Evolutionary conservation across 306 rosid species (phyloP), one percentile per base, ranked within the genome.

Genomic region (Ceratonia siliqua): DNA sequence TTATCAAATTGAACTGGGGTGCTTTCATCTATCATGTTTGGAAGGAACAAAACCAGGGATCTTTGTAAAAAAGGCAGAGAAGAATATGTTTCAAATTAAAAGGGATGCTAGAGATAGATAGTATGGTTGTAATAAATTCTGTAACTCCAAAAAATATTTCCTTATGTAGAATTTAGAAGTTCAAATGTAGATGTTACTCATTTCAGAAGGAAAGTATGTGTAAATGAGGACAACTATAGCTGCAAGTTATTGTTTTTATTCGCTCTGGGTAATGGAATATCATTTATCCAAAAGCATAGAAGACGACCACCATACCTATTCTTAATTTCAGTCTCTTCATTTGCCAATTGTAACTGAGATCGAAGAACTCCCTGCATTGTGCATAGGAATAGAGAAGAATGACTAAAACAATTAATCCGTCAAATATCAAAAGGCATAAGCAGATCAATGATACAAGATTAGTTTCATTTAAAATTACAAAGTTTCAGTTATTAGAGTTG

Each of bases 301-400:
- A 24, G 5, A 62, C 30, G 39, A 82, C 18, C 68, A 57, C 24
- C 75, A 74, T 79, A 91, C 96, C 90, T 91, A 65, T 85, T 89
- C 85, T 91, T 87, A 82, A 35, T 82, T 45, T 86, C 89, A 78
- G 90, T 71, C 10, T 88, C 96, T 68, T 89, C 96, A 78, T 89
- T 89, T 52, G 96, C 89, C 6, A 86, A 77, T 22, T 86, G 91
- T 72, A 93, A 87, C 84, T 93, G 95, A 69, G 91, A 86, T 48
- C 86, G 90, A 67, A 93, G 88, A 38, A 84, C 82, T 63, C 97
- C 96, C 98, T 93, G 89, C 79, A 45, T 45, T 45, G 20, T 45
- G 7, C n/a, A 84, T 45, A 62, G 55, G 54, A 46, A 75, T 20
- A 64, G 3, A 45, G 63, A 55, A 76, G 52, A 73, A 38, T 74